A percentile compares a stretch with the other conserved stretches of the same genome.
Conservation (phyloP, 768 basidiomycete species). For the Leucogyrophana mollusca region DNA sequence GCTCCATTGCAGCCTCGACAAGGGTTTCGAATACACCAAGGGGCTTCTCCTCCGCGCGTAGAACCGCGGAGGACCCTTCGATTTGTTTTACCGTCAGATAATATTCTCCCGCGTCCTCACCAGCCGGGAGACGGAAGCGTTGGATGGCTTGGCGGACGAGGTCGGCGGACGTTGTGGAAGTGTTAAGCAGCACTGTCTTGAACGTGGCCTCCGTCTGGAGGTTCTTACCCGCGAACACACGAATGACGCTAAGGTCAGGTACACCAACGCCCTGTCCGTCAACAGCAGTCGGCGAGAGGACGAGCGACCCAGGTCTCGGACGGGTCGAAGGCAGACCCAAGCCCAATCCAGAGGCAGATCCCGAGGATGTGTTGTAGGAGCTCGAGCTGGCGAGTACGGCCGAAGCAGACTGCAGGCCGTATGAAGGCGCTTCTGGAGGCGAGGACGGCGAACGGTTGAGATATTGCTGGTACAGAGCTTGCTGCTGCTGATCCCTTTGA, state of each 20-base stretch:
- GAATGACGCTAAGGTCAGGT: slow-evolving; percentile 89
- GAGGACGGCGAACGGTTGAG: slow-evolving; percentile 84
- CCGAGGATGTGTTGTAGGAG: slow-evolving; percentile 39
- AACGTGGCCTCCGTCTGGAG: slow-evolving; percentile 95
- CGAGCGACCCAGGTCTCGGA: slow-evolving; percentile 75
- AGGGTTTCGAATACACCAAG: slow-evolving; percentile 88
- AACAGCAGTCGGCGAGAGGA: slow-evolving; percentile 58
- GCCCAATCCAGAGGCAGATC: slow-evolving; percentile 39
- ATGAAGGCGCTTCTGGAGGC: slow-evolving; percentile 71
- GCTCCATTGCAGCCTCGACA: slow-evolving; percentile 74
- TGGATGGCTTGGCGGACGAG: slow-evolving; percentile 92
- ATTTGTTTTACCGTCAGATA: slow-evolving; percentile 93
- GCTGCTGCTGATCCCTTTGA: slow-evolving; percentile 86
- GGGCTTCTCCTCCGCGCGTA: slow-evolving; percentile 74
- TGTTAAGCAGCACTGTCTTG: slow-evolving; percentile 93
- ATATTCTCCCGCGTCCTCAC: slow-evolving; percentile 60
- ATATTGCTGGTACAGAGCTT: slow-evolving; percentile 84
- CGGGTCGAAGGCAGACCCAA: slow-evolving; percentile 52
- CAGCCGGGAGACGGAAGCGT: slow-evolving; percentile 78
- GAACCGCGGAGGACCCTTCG: slow-evolving; percentile 78
- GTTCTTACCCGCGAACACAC: slow-evolving; percentile 91
- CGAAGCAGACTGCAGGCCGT: slow-evolving; percentile 74
- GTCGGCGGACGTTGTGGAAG: slow-evolving; percentile 79
- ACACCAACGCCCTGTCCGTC: slow-evolving; percentile 63
- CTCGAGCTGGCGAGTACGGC: slow-evolving; percentile 51